Base-by-base conservation (phyloP, 345 rosid genomes). In the Jatropha curcas region DNA sequence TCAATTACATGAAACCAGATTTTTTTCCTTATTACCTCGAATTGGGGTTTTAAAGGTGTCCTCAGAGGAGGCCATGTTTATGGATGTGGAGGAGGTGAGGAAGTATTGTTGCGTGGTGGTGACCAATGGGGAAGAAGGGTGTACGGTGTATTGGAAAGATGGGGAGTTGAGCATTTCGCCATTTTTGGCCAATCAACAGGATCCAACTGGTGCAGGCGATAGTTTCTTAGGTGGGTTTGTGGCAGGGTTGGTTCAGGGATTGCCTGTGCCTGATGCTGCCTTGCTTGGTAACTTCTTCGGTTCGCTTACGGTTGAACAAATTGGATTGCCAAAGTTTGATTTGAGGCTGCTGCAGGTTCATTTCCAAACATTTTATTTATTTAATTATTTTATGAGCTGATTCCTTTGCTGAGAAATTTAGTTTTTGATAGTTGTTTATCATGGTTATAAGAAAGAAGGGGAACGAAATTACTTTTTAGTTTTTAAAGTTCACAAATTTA, bases 161-260 rank as follows among this genome's bases (percentile, higher is more conserved):
- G 89, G 85, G 27, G 91, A 85, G 48, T 52, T 77, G 64, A 70
- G 46, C 41, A 68, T 92, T 50, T 75, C 78, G 33, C 99, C 99
- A 0, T 95, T 95, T 62, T 12, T 17, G 60, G 97, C 94, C 0
- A 79, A 74, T 80, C 93, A 91, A 86, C 81, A 88, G 63, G 99
- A 93, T 86, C 99, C 99, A 5, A 96, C 99, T 0, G 99, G 99
- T 10, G 99, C 99, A 1, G 99, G 98, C 28, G 98, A 96, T 59
- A 93, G 97, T 41, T 96, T 88, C 57, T 81, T 93, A 0, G 97
- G 97, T 24, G 99, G 99, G 16, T 77, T 92, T 56, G 93, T 85
- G 60, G 85, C 82, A 2, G 99, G 99, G 0, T 85, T 93, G 83
- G 92, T 85, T 28, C 88, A 86, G 43, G 94, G 93, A 2, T 81